Conservation (phyloP, 2,329 filamentous ascomycete species). For the Aspergillus fumigatiaffinis region DNA sequence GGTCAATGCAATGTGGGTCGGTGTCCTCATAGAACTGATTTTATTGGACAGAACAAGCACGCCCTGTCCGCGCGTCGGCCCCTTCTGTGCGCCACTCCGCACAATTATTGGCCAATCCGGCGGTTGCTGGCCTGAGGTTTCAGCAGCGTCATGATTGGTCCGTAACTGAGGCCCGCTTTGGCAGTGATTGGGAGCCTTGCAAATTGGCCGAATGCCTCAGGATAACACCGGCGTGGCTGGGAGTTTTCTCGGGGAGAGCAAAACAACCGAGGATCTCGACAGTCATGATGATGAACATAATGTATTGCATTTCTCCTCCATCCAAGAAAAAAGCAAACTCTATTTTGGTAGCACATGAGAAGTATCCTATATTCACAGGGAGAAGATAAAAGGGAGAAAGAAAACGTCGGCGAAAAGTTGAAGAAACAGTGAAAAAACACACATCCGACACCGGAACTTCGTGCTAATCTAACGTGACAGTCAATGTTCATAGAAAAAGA, state of each 20-base stretch:
- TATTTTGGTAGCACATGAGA: constrained; percentile 13
- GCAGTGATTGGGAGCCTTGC: constrained; percentile 2
- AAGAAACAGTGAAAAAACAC: constrained; percentile 4
- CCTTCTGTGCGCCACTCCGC: constrained; percentile 4
- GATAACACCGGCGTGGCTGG: neutral
- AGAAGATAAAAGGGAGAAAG: constrained; percentile 2
- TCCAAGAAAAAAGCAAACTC: constrained; percentile 8
- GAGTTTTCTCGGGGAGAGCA: neutral
- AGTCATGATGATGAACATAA: neutral
- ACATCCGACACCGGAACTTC: constrained; percentile 18
- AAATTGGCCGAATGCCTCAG: neutral
- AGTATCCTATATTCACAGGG: constrained; percentile 16
- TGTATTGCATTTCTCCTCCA: neutral
- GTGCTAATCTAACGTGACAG: constrained; percentile 15
- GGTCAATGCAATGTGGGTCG: constrained; percentile 7
- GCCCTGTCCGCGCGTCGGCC: constrained; percentile 17
- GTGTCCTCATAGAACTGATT: neutral
- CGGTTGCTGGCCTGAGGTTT: constrained; percentile 1
- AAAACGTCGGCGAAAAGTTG: constrained; percentile 4
- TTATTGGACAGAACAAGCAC: constrained; percentile 10
- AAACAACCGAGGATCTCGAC: neutral
- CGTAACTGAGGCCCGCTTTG: constrained; percentile 2
- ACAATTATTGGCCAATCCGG: constrained; percentile 11
- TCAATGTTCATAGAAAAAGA: constrained; percentile 5
- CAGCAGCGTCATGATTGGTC: constrained; percentile 10